These are phyloP conservation scores for Gynandropsis gynandra DNA, from an alignment of 345 rosid genomes.

Conservation along the genomic window DNA sequence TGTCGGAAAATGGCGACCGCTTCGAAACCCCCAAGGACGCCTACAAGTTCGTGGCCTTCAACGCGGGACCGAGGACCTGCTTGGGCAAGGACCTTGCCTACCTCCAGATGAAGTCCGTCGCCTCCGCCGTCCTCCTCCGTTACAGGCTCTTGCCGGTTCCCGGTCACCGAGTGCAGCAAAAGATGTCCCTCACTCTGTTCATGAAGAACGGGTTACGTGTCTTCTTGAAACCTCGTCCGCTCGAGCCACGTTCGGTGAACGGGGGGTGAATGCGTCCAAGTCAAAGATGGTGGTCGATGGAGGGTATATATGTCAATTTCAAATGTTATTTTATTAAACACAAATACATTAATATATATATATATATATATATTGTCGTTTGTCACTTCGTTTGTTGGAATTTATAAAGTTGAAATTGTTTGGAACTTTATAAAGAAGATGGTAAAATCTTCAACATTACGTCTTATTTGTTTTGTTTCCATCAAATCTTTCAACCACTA, in stretches of 20 bases:
- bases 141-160: constrained; percentile 60
- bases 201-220: constrained; percentile 84
- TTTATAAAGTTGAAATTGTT: constrained; percentile 13
- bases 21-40: constrained; percentile 74
- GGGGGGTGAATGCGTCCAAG: constrained; percentile 15
- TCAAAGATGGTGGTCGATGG: constrained; percentile 12
- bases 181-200: constrained; percentile 87
- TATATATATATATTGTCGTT: constrained; percentile 15
- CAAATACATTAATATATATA: constrained; percentile 8
- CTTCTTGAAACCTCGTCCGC: constrained; percentile 61
- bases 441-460: not conserved
- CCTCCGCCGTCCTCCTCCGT: constrained; percentile 74
- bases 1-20: constrained; percentile 42
- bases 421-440: not conserved
- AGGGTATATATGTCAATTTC: constrained; percentile 20
- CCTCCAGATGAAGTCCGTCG: constrained; percentile 82
- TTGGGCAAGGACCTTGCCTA: constrained; percentile 92
- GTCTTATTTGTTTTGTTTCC: too few species aligned
- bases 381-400: constrained; percentile 24
- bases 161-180: constrained; percentile 82
- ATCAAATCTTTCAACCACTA: too few species aligned
- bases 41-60: constrained; percentile 78
- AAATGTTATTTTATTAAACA: constrained; percentile 5
- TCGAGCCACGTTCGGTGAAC: too few species aligned
- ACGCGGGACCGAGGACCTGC: constrained; percentile 91